phyloP scores from a whole-genome alignment of 78 protist species.

The Guillardia theta region DNA sequence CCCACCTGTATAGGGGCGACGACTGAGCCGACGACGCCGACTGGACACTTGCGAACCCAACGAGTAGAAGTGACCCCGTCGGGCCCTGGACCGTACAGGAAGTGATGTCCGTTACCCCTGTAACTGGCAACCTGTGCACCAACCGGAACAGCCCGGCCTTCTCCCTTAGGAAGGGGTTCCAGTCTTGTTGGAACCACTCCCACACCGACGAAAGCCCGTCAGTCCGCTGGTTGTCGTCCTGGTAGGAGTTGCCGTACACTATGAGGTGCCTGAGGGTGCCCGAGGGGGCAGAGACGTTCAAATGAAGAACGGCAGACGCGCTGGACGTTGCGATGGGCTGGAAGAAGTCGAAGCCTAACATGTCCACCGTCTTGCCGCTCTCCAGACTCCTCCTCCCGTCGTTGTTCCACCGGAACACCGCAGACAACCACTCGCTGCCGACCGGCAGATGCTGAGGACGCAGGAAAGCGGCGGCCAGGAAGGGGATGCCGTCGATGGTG shows the following conservation, averaged over 20 bases:
- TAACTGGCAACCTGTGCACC: background rate
- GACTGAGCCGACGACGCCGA: background rate
- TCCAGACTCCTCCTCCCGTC: background rate
- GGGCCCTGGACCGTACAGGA: background rate
- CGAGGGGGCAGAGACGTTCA: background rate
- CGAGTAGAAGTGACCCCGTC: background rate
- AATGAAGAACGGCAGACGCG: background rate
- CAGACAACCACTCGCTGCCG: background rate
- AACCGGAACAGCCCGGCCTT: background rate
- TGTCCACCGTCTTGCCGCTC: background rate
- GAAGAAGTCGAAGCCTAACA: background rate
- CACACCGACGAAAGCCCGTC: background rate
- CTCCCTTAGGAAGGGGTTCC: background rate
- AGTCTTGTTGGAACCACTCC: background rate
- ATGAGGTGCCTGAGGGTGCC: background rate
- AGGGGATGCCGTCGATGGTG: background rate
- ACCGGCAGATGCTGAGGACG: background rate
- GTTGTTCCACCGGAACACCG: background rate
- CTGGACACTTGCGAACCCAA: background rate
- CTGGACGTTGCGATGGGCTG: background rate
- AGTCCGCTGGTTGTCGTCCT: too few relatives aligned
- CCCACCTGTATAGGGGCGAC: too few relatives aligned
- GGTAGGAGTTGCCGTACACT: background rate
- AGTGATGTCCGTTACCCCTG: background rate
- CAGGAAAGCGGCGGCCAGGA: background rate